Evolutionary conservation across 1,139 yeast genomes (phyloP), one percentile per base, ranked within the genome.

Genomic region (Saccharomycopsis crataegensis): DNA sequence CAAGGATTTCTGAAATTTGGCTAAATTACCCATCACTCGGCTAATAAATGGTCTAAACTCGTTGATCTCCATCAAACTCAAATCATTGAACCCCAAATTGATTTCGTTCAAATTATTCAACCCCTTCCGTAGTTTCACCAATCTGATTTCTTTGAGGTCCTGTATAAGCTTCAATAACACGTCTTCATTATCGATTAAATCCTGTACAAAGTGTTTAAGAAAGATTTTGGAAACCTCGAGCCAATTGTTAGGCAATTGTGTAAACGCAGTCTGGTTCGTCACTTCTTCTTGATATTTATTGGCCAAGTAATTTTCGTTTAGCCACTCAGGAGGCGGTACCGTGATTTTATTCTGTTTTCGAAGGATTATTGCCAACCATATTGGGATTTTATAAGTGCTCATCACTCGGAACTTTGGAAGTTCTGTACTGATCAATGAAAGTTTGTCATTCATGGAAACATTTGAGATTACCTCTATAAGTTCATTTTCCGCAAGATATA

Each of bases 251-350:
- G 98, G 98, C 46, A 93, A 69, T 12, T 75, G 72, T 50, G 91
- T 79, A 64, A 93, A 93, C 57, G 78, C 71, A 42, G 75, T 74
- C 1, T 81, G 77, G 53, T 76, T 66, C 6, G 73, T 70, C 48
- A 80, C 70, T 63, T 93, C 99, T 57, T 79, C 83, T 11, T 86
- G 90, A 61, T 86, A 81, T 52, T 77, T 75, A 6, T 73, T 74
- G 57, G 78, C 77, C 55, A 93, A 67, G 55, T 72, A 73, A n/a
- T 72, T 71, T 51, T 78, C 68, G 14, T 75, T 77, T n/a, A 93
- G 74, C 99, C 99, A 93, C 2, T 73, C 75, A 0, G 99, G 99
- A 9, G 91, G 84, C 6, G 90, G 83, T 3, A 93, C 82, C 58
- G 83, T 84, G 67, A 98, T 89, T 61, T 91, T 84, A 50, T 82